Evolutionary conservation across 176 grass and related monocot species (phyloP).

Genomic region (Puya raimondii): DNA sequence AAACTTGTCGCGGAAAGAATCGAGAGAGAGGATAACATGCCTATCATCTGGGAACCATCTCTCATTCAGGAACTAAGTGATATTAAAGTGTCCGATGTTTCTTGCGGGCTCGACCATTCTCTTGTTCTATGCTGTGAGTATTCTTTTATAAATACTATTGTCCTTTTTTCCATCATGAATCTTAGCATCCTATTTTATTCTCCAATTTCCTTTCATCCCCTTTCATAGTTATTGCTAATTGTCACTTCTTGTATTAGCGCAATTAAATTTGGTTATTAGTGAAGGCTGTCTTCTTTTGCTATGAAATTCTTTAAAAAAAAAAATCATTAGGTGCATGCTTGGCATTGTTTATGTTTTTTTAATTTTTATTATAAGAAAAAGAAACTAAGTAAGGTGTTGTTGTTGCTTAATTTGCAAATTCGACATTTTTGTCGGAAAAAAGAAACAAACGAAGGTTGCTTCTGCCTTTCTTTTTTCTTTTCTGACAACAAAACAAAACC

Average conservation of each 20-base stretch:
- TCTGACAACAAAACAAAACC: too few species aligned
- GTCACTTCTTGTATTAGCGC: background rate
- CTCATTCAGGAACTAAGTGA: conserved; percentile 45
- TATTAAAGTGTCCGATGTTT: conserved; percentile 62
- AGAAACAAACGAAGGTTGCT: too few species aligned
- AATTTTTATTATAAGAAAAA: too few species aligned
- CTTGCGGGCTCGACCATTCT: conserved; percentile 90
- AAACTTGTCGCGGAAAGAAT: conserved; percentile 81
- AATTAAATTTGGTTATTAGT: too few species aligned
- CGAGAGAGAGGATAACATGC: conserved; percentile 58
- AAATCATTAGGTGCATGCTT: too few species aligned
- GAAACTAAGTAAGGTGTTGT: too few species aligned
- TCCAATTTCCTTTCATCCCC: background rate
- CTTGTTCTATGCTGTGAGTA: conserved; percentile 64
- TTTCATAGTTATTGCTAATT: background rate
- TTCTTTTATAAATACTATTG: conserved; percentile 18
- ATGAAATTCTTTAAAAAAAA: too few species aligned
- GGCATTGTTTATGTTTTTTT: too few species aligned
- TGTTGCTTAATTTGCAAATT: too few species aligned
- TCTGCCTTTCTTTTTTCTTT: too few species aligned
- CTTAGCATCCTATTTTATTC: background rate
- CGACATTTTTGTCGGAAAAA: too few species aligned
- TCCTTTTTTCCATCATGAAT: background rate
- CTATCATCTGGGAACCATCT: conserved; percentile 83
- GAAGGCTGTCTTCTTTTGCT: too few species aligned